phyloP scores from a whole-genome alignment of 2,329 filamentous ascomycete genomes.

The Epichloe sylvatica region DNA sequence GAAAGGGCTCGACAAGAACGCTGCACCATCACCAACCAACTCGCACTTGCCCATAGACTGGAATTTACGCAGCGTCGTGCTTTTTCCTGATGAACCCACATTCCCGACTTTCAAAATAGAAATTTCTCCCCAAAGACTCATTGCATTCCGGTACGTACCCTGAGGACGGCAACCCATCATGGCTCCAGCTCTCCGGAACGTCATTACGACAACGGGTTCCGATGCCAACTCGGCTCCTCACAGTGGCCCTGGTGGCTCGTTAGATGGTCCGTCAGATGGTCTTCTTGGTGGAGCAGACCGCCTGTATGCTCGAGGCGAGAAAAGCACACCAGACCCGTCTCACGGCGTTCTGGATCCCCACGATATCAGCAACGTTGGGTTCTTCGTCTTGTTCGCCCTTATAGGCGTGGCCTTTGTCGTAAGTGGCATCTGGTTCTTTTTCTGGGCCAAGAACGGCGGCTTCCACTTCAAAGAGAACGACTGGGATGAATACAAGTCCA shows the following conservation, averaged over 20 bases:
- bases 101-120: background rate
- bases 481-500: conserved; percentile 98
- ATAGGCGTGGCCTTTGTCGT: conserved; percentile 66
- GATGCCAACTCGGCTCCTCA: conserved; percentile 6
- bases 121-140: no score
- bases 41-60: background rate
- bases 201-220: conserved; percentile 13
- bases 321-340: conserved; percentile 24
- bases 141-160: background rate
- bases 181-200: conserved; percentile 27
- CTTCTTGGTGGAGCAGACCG: conserved; percentile 28
- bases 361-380: conserved; percentile 50
- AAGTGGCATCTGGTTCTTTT: conserved; percentile 89
- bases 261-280: conserved; percentile 20
- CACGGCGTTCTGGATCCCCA: conserved; percentile 38
- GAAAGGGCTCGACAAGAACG: background rate
- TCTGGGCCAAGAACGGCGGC: conserved; percentile 92
- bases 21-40: background rate
- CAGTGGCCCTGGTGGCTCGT: conserved; percentile 5
- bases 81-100: background rate
- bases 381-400: conserved; percentile 76
- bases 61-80: background rate
- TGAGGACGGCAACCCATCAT: conserved; percentile 16
- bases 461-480: conserved; percentile 75
- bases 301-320: conserved; percentile 21